phyloP scores from a whole-genome alignment of 306 rosid genomes.

The Vachellia collinsii region DNA sequence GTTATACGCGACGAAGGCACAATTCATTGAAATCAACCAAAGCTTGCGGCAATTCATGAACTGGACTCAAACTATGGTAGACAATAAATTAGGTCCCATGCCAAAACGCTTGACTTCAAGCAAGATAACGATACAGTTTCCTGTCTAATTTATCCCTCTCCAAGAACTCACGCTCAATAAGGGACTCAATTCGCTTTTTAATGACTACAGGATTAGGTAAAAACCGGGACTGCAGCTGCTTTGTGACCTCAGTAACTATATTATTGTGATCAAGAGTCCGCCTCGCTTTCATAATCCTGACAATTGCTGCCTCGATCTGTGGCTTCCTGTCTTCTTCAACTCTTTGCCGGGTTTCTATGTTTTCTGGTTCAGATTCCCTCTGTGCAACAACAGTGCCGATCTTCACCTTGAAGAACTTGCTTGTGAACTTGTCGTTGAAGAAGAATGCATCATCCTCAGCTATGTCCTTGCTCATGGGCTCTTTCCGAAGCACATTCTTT shows the following conservation, averaged over 20 bases:
- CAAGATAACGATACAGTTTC: conserved; percentile 58
- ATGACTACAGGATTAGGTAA: conserved; percentile 56
- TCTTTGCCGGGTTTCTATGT: conserved; percentile 60
- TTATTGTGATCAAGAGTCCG: conserved; percentile 57
- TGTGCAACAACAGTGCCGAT: conserved; percentile 66
- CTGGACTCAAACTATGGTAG: conserved; percentile 41
- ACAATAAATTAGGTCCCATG: conserved; percentile 37
- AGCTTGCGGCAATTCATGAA: conserved; percentile 37
- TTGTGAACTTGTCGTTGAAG: conserved; percentile 58
- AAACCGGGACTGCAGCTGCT: conserved; percentile 63
- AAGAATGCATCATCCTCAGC: conserved; percentile 54
- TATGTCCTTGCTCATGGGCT: conserved; percentile 67
- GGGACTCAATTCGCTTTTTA: conserved; percentile 62
- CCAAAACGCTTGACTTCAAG: conserved; percentile 41
- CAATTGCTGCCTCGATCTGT: conserved; percentile 65
- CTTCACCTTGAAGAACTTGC: conserved; percentile 62
- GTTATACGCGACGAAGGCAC: background rate
- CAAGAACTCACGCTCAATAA: conserved; percentile 63
- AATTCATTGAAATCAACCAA: conserved; percentile 1
- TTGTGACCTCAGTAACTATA: conserved; percentile 59
- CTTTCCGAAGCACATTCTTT: conserved; percentile 59
- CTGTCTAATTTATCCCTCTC: conserved; percentile 61
- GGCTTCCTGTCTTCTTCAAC: conserved; percentile 68
- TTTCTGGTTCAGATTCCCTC: conserved; percentile 63
- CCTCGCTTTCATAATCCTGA: conserved; percentile 63